Conservation (phyloP, 306 rosid genomes). For the Purshia tridentata region DNA sequence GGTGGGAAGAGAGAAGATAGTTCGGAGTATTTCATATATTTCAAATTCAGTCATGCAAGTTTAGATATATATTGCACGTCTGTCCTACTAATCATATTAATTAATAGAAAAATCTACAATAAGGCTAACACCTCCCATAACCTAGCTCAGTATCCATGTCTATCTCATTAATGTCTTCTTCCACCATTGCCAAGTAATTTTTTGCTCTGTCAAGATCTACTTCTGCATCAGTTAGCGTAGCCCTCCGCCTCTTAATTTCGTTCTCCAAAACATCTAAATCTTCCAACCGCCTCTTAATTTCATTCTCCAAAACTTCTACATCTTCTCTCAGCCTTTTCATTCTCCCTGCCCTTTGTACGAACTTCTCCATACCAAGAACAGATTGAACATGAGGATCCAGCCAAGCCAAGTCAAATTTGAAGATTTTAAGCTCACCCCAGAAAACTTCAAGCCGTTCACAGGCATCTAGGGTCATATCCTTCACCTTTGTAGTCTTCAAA, state of each 20-base stretch:
- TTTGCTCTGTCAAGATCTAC: constrained; percentile 1
- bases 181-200: constrained; percentile 1
- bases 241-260: constrained; percentile 3
- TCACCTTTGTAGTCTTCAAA: background rate
- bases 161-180: background rate
- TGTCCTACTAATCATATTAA: background rate
- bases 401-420: constrained; percentile 16
- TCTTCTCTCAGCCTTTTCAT: background rate
- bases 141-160: background rate
- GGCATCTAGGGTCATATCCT: constrained; percentile 6
- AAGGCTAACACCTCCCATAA: background rate
- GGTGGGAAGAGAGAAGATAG: no score
- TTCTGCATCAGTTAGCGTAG: background rate
- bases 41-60: background rate
- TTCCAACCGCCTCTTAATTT: background rate
- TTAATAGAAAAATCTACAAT: background rate
- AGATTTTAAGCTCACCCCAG: constrained; percentile 8
- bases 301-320: no score
- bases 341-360: background rate
- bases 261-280: background rate
- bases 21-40: no score
- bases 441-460: background rate
- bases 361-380: background rate
- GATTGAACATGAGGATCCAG: constrained; percentile 15
- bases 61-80: background rate